Conservation (phyloP, 805 yeast species). For the Saccharomycopsis fermentans region DNA sequence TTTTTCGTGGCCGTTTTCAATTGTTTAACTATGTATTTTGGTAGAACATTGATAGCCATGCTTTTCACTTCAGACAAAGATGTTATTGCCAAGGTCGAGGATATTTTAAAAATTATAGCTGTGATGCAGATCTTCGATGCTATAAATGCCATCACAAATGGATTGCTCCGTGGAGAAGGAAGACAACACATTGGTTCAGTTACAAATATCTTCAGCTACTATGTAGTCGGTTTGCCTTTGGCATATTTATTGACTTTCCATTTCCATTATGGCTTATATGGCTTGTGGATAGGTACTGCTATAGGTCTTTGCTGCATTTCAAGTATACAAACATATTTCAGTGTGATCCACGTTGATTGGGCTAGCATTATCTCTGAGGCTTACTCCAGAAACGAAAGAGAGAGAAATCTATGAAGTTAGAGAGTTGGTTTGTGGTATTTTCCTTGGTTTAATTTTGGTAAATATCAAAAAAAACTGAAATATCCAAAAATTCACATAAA, state of each 20-base stretch:
- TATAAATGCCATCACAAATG: conserved; percentile 61
- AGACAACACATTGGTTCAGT: conserved; percentile 55
- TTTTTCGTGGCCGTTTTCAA: conserved; percentile 9
- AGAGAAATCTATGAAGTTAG: conserved; percentile 6
- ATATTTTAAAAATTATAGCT: conserved; percentile 53
- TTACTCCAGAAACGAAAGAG: conserved; percentile 10
- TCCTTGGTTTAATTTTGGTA: too few relatives aligned
- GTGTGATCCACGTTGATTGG: conserved; percentile 11
- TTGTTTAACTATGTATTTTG: conserved; percentile 27
- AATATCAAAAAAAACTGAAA: too few relatives aligned
- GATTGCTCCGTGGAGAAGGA: conserved; percentile 72
- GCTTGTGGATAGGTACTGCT: conserved; percentile 56
- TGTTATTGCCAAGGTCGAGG: conserved; percentile 41
- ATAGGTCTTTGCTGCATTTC: conserved; percentile 43
- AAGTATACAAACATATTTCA: conserved; percentile 28
- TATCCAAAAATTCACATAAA: too few relatives aligned
- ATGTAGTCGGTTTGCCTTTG: conserved; percentile 53
- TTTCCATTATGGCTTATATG: conserved; percentile 40
- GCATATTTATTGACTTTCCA: conserved; percentile 45
- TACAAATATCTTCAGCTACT: conserved; percentile 47
- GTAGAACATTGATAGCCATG: conserved; percentile 34
- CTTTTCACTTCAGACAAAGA: conserved; percentile 51
- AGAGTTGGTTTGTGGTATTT: too few relatives aligned
- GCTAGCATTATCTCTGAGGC: conserved; percentile 10
- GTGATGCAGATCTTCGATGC: conserved; percentile 64